These are phyloP conservation scores for Picea engelmannii DNA, from an alignment of 83 land plant species.

Conservation along the genomic window DNA sequence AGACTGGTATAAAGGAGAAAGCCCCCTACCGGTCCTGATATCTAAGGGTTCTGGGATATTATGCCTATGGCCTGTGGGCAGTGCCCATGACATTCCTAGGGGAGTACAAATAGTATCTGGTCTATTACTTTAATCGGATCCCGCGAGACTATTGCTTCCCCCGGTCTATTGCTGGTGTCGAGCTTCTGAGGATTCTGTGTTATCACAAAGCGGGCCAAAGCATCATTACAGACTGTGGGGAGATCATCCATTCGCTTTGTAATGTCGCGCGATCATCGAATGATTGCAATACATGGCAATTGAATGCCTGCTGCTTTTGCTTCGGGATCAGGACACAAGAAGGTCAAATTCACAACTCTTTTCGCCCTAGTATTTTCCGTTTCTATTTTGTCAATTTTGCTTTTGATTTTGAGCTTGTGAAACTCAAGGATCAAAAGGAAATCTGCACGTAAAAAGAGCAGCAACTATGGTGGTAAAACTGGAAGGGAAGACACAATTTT, in stretches of 20 bases:
- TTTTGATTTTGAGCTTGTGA: too few relatives aligned
- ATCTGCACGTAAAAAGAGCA: slow-evolving; percentile 54
- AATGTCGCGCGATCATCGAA: slow-evolving; percentile 88
- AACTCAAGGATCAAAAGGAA: slow-evolving; percentile 27
- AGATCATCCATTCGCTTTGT: slow-evolving; percentile 60
- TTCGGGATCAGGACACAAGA: slow-evolving; percentile 71
- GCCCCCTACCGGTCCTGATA: too few relatives aligned
- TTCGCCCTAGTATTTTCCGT: neutral
- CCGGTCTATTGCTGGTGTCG: slow-evolving; percentile 76
- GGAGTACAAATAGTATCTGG: slow-evolving; percentile 6
- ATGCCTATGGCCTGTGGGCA: too few relatives aligned
- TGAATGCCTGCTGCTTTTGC: slow-evolving; percentile 80
- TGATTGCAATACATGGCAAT: slow-evolving; percentile 94
- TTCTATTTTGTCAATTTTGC: too few relatives aligned
- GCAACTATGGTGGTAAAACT: too few relatives aligned
- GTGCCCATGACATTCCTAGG: slow-evolving; percentile 31
- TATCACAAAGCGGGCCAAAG: slow-evolving; percentile 58
- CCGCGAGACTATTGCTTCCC: slow-evolving; percentile 20
- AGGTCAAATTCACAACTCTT: neutral
- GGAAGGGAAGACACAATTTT: too few relatives aligned
- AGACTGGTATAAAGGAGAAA: too few relatives aligned
- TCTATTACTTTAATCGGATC: too few relatives aligned
- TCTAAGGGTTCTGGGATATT: too few relatives aligned
- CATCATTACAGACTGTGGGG: slow-evolving; percentile 41
- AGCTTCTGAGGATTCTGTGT: slow-evolving; percentile 79